Evolutionary conservation across 306 rosid species (phyloP), one percentile per base, ranked within the genome.

Genomic region (Geum urbanum): DNA sequence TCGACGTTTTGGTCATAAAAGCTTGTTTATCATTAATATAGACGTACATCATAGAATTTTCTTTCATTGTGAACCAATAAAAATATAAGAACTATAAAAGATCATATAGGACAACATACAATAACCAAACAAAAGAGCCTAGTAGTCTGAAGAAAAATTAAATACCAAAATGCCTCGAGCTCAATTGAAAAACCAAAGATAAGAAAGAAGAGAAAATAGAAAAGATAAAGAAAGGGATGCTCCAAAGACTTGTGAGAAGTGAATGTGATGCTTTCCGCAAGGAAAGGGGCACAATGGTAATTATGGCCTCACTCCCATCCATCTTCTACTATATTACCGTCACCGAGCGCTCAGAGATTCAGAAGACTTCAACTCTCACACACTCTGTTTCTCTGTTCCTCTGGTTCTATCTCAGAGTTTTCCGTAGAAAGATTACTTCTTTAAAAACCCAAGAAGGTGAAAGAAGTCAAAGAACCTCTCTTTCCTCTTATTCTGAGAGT

Each of bases 401-500:
- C 74, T 19, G 22, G 20, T 49, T 15, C 44, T 48, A 53, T 67
- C 32, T 35, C 0, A 27, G 37, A 40, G 52, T 27, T 45, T 12
- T 19, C 52, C 9, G 24, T 22, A 43, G 11, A 45, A 11, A 15
- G 20, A 20, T 3, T 66, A 46, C 67, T 7, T 35, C 27, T 10
- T 37, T 60, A 47, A 66, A 13, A 63, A 49, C 47, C 68, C 37
- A 32, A 24, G 54, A 58, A 48, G 8, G 18, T 22, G 1, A n/a
- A n/a, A n/a, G n/a, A n/a, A n/a, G n/a, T n/a, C n/a, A 6, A 2
- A 11, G 60, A 48, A 58, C 44, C 61, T 65, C 52, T 66, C 16
- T 22, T 19, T 46, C 51, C 5, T 5, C 77, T 70, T 79, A 51
- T 80, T 85, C 87, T 85, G 92, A 89, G 90, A 89, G 90, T 72